Evolutionary conservation across 192 early-diverging fungal species (phyloP).

Genomic region (Entomortierella chlamydospora): DNA sequence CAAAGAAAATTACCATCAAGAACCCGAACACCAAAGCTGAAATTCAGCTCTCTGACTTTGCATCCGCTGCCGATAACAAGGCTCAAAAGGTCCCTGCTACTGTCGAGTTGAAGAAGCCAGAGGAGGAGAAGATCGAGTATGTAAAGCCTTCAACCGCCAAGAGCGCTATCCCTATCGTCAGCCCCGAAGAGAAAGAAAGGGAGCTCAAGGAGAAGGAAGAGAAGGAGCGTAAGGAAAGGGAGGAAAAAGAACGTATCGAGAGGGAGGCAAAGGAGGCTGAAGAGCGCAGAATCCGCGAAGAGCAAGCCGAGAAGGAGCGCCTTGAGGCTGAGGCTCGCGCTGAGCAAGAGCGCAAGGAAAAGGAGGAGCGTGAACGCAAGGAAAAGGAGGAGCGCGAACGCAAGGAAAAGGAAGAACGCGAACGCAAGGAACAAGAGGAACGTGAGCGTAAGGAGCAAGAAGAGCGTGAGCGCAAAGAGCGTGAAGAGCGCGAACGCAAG

Average conservation of each 20-base stretch:
- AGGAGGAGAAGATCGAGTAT: constrained; percentile 46
- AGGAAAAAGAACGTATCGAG: constrained; percentile 49
- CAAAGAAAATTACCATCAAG: constrained; percentile 77
- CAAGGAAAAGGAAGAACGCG: constrained; percentile 29
- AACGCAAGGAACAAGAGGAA: constrained; percentile 52
- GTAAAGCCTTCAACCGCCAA: constrained; percentile 45
- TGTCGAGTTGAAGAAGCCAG: constrained; percentile 38
- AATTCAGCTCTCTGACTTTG: constrained; percentile 59
- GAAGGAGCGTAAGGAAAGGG: constrained; percentile 48
- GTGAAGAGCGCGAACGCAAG: constrained; percentile 54
- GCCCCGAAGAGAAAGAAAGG: constrained; percentile 61
- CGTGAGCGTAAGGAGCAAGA: constrained; percentile 24
- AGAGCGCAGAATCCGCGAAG: constrained; percentile 39
- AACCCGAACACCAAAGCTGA: constrained; percentile 80
- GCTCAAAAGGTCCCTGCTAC: constrained; percentile 31
- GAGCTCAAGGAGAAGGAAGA: constrained; percentile 52
- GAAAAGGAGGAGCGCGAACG: constrained; percentile 46
- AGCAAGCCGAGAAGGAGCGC: constrained; percentile 51
- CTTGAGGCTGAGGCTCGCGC: constrained; percentile 46
- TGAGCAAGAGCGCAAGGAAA: constrained; percentile 17
- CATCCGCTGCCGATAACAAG: constrained; percentile 35
- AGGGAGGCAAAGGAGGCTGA: constrained; percentile 45
- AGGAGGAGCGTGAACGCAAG: constrained; percentile 37
- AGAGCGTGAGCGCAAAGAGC: constrained; percentile 14
- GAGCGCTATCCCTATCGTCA: constrained; percentile 61